These are phyloP conservation scores for Phanerodontia chrysosporium DNA, from an alignment of 768 basidiomycete genomes.

Conservation along the genomic window DNA sequence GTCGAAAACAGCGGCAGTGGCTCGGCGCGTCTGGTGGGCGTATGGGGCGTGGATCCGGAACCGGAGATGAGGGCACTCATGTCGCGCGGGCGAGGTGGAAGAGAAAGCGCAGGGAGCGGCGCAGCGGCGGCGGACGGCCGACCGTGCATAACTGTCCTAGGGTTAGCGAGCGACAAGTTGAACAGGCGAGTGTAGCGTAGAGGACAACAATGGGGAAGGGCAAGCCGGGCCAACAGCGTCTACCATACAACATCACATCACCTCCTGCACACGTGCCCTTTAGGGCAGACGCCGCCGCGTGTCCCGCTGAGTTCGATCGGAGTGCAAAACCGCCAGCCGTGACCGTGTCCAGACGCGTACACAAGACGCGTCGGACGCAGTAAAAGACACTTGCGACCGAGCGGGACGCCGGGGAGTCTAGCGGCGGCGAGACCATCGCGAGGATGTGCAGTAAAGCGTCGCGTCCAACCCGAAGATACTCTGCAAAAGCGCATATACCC, in stretches of 20 bases:
- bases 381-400: not conserved
- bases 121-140: slow-evolving; percentile 46
- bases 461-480: too few species aligned
- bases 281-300: slow-evolving; percentile 14
- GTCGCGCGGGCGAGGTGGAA: slow-evolving; percentile 48
- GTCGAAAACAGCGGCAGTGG: slow-evolving; percentile 48
- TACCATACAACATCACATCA: slow-evolving; percentile 2
- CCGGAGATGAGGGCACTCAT: slow-evolving; percentile 46
- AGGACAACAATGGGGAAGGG: slow-evolving; percentile 14
- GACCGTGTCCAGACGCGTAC: slow-evolving; percentile 1
- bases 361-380: not conserved
- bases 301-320: not conserved
- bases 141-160: slow-evolving; percentile 31
- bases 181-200: slow-evolving; percentile 15
- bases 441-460: too few species aligned
- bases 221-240: slow-evolving; percentile 4
- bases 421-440: not conserved
- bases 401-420: not conserved
- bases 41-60: slow-evolving; percentile 49
- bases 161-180: slow-evolving; percentile 20
- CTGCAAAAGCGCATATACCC: too few species aligned
- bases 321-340: not conserved
- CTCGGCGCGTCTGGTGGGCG: slow-evolving; percentile 49
- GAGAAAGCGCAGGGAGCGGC: slow-evolving; percentile 58
- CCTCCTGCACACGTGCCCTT: slow-evolving; percentile 3